A percentile compares a stretch with the other conserved stretches of the same genome.
Conservation (phyloP, 768 basidiomycete genomes). For the Calocybe gangraenosa region DNA sequence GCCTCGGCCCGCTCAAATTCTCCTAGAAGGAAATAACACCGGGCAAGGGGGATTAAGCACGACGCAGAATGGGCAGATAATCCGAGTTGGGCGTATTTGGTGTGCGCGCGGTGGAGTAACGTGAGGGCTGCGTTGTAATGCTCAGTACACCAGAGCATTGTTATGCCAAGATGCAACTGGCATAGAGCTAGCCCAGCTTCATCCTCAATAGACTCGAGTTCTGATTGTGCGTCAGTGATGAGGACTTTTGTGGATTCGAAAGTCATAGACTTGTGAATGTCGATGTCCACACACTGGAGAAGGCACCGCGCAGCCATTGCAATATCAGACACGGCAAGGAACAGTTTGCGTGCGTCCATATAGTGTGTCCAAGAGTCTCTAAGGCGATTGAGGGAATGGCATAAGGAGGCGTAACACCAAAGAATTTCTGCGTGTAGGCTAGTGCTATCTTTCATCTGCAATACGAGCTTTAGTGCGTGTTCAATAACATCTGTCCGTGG, state of each 20-base stretch:
- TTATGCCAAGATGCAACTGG: not conserved
- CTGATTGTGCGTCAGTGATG: not conserved
- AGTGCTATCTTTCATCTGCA: not conserved
- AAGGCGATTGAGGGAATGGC: not conserved
- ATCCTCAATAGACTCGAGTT: too few species aligned
- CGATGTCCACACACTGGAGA: not conserved
- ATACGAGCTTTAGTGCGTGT: constrained; percentile 2
- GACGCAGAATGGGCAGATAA: not conserved
- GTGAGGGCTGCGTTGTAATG: not conserved
- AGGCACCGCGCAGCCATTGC: not conserved
- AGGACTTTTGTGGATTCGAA: not conserved
- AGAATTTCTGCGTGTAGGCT: too few species aligned
- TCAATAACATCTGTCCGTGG: constrained; percentile 15
- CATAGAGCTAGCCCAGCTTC: not conserved
- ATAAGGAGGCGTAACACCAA: not conserved
- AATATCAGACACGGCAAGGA: not conserved
- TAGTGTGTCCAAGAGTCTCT: not conserved
- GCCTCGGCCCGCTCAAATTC: not conserved
- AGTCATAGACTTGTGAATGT: not conserved
- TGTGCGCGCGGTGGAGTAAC: not conserved
- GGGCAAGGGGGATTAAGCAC: not conserved
- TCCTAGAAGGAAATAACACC: not conserved
- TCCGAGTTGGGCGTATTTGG: not conserved
- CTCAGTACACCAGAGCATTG: not conserved
- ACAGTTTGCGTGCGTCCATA: not conserved